These are phyloP conservation scores for Calycina herbarum DNA, from an alignment of 2,329 filamentous ascomycete species.

Conservation along the genomic window DNA sequence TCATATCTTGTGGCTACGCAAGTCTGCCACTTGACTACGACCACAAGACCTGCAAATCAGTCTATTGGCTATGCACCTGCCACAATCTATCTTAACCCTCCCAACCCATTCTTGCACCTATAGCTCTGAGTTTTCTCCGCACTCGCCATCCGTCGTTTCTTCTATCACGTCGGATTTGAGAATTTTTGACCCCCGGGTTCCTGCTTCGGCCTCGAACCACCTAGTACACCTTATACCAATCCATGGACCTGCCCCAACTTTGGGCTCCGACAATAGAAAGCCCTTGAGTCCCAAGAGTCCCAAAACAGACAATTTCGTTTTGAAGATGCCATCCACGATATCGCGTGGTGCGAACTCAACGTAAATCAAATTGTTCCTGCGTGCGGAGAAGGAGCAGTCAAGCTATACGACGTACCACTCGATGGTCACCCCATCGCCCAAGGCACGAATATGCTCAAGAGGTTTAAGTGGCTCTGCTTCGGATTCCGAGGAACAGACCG, in stretches of 20 bases:
- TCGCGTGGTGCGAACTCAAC: slow-evolving; percentile 95
- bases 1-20: too few species aligned
- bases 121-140: slow-evolving; percentile 85
- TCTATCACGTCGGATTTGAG: slow-evolving; percentile 87
- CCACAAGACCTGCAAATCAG: too few species aligned
- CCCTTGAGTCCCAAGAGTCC: too few species aligned
- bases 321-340: slow-evolving; percentile 94
- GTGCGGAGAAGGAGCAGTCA: slow-evolving; percentile 90
- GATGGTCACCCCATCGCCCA: slow-evolving; percentile 83
- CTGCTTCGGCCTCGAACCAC: slow-evolving; percentile 83
- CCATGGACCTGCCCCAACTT: slow-evolving; percentile 56
- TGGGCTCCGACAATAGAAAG: slow-evolving; percentile 30
- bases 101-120: slow-evolving; percentile 95
- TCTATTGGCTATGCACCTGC: slow-evolving; percentile 23
- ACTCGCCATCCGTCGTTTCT: slow-evolving; percentile 81
- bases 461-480: slow-evolving; percentile 56
- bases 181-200: slow-evolving; percentile 88
- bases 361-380: slow-evolving; percentile 91
- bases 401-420: slow-evolving; percentile 84
- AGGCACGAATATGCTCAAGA: slow-evolving; percentile 90
- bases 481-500: too few species aligned
- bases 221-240: slow-evolving; percentile 81
- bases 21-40: too few species aligned
- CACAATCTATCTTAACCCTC: slow-evolving; percentile 75
- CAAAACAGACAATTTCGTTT: slow-evolving; percentile 50